Evolutionary conservation across 306 rosid species (phyloP).

Genomic region (Casuarina glauca): DNA sequence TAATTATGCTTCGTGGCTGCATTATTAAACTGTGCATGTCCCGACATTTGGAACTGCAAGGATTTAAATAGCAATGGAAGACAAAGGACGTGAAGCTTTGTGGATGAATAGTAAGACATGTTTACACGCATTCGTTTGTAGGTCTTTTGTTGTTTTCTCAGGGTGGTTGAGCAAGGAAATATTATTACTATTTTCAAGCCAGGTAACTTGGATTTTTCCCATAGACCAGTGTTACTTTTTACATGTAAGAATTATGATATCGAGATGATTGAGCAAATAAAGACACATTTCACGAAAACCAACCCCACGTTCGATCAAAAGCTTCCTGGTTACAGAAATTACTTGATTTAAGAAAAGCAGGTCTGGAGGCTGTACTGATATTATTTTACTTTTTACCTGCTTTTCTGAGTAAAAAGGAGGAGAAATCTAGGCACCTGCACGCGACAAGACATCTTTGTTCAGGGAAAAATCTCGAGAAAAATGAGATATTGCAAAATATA

Average conservation of each 20-base stretch:
- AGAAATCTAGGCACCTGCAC: conserved; percentile 15
- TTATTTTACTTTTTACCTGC: neutral
- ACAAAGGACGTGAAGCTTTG: conserved; percentile 38
- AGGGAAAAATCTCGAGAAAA: neutral
- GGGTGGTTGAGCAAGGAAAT: conserved; percentile 7
- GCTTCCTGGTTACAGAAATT: conserved; percentile 1
- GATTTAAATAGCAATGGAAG: conserved; percentile 27
- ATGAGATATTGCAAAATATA: neutral
- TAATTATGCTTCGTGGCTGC: conserved; percentile 21
- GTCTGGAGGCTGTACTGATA: conserved; percentile 4
- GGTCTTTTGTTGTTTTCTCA: conserved; percentile 32
- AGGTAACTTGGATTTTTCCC: too few species aligned
- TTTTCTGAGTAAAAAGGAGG: conserved; percentile 4
- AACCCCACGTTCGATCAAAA: conserved; percentile 5
- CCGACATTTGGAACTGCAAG: conserved; percentile 51
- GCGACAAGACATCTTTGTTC: conserved; percentile 4
- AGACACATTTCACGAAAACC: conserved; percentile 15
- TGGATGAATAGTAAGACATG: neutral
- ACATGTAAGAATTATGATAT: neutral
- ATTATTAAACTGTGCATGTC: conserved; percentile 31
- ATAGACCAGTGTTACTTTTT: too few species aligned
- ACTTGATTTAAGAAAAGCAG: neutral
- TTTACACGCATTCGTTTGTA: neutral
- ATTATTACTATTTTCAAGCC: conserved; percentile 1
- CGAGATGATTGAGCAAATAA: neutral